A percentile compares a stretch with the other conserved stretches of the same genome.
These are phyloP conservation scores for Aspergillus costaricaensis DNA, from an alignment of 2,329 filamentous ascomycete genomes.

Conservation along the genomic window DNA sequence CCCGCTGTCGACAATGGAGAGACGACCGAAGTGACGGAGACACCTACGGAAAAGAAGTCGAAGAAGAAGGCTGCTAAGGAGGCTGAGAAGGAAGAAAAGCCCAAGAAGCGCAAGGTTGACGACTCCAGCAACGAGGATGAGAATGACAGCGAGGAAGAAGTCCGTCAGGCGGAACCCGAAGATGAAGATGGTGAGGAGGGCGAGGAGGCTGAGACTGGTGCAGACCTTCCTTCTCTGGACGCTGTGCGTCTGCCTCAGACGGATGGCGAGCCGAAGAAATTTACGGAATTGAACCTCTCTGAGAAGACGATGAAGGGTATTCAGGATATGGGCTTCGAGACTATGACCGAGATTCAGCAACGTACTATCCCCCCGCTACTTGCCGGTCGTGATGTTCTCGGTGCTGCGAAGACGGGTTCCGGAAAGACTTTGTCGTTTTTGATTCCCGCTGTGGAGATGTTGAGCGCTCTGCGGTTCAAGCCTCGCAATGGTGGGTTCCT, in stretches of 20 bases:
- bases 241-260: constrained; percentile 58
- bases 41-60: constrained; percentile 18
- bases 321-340: constrained; percentile 86
- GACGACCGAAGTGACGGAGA: constrained; percentile 20
- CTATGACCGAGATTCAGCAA: constrained; percentile 93
- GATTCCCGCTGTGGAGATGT: constrained; percentile 91
- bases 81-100: constrained; percentile 27
- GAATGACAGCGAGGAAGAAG: constrained; percentile 30
- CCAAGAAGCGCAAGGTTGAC: constrained; percentile 44
- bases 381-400: constrained; percentile 87
- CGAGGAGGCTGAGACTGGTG: constrained; percentile 33
- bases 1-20: constrained; percentile 26
- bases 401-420: constrained; percentile 92
- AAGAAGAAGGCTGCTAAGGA: constrained; percentile 24
- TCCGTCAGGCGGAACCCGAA: constrained; percentile 33
- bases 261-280: constrained; percentile 66
- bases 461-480: constrained; percentile 88
- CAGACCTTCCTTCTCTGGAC: constrained; percentile 55
- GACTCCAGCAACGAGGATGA: constrained; percentile 39
- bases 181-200: constrained; percentile 35
- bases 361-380: constrained; percentile 84
- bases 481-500: constrained; percentile 69
- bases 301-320: constrained; percentile 88
- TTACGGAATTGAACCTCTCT: constrained; percentile 80
- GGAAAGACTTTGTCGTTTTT: constrained; percentile 96